Evolutionary conservation across 139 green algal species (phyloP).

Genomic region (Penium margaritaceum): DNA sequence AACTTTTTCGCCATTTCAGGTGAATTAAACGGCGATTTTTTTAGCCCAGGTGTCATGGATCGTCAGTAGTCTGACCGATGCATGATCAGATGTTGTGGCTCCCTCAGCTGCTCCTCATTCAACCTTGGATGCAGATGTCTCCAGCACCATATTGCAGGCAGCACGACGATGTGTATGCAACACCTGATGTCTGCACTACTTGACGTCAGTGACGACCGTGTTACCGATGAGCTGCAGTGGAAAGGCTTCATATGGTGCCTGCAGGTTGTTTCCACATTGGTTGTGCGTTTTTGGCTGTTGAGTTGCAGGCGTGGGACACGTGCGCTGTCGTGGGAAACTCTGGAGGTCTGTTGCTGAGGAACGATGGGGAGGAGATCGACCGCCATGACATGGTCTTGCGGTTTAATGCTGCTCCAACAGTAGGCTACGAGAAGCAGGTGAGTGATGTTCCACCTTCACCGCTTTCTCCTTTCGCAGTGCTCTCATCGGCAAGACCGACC

Average conservation of each 20-base stretch:
- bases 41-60: too few species aligned
- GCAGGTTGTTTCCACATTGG: neutral
- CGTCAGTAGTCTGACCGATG: too few species aligned
- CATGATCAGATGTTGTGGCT: too few species aligned
- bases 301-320: slow-evolving; percentile 15
- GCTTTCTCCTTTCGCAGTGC: neutral
- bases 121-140: too few species aligned
- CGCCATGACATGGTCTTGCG: slow-evolving; percentile 48
- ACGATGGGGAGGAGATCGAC: slow-evolving; percentile 47
- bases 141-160: too few species aligned
- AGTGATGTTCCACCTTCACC: neutral
- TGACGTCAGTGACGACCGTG: slow-evolving; percentile 8
- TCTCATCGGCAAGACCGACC: too few species aligned
- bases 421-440: slow-evolving; percentile 43
- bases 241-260: too few species aligned
- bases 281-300: neutral
- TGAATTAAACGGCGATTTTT: too few species aligned
- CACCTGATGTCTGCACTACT: too few species aligned
- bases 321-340: slow-evolving; percentile 53
- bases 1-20: too few species aligned
- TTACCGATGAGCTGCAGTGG: neutral
- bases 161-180: too few species aligned
- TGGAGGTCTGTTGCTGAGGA: slow-evolving; percentile 26
- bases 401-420: slow-evolving; percentile 45
- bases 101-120: too few species aligned